Conservation (phyloP, 1,284 basidiomycete species). For the Omphalotus olearius region DNA sequence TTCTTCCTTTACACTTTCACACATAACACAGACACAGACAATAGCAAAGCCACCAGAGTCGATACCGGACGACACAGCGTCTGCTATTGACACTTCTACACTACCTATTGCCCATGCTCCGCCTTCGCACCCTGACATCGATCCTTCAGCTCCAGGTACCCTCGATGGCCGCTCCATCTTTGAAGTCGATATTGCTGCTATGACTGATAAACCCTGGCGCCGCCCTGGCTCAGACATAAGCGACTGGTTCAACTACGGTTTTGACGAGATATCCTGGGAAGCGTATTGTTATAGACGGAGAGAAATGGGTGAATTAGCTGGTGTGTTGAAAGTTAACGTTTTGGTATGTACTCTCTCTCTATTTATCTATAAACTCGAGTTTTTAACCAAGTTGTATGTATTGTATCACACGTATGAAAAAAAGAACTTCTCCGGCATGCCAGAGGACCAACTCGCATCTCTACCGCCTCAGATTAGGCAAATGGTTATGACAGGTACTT, state of each 20-base stretch:
- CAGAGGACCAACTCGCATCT: slow-evolving; percentile 71
- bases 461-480: slow-evolving; percentile 75
- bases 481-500: slow-evolving; percentile 78
- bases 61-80: slow-evolving; percentile 8
- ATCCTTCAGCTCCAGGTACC: slow-evolving; percentile 61
- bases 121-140: slow-evolving; percentile 72
- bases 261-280: slow-evolving; percentile 95
- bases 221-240: slow-evolving; percentile 89
- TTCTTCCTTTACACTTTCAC: slow-evolving; percentile 13
- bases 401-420: slow-evolving; percentile 9
- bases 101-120: slow-evolving; percentile 66
- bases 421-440: slow-evolving; percentile 77
- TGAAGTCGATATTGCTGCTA: slow-evolving; percentile 80
- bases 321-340: slow-evolving; percentile 73
- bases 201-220: slow-evolving; percentile 91
- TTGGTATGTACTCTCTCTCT: slow-evolving; percentile 46
- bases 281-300: slow-evolving; percentile 85
- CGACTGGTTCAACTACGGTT: slow-evolving; percentile 99
- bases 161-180: slow-evolving; percentile 82
- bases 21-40: slow-evolving; percentile 19
- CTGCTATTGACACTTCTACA: slow-evolving; percentile 53
- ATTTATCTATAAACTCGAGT: background rate
- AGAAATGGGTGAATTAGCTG: slow-evolving; percentile 76
- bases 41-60: slow-evolving; percentile 17
- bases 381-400: background rate